A percentile compares a stretch with the other conserved stretches of the same genome.
Conservation (phyloP, 805 yeast species). For the Starmerella powellii region DNA sequence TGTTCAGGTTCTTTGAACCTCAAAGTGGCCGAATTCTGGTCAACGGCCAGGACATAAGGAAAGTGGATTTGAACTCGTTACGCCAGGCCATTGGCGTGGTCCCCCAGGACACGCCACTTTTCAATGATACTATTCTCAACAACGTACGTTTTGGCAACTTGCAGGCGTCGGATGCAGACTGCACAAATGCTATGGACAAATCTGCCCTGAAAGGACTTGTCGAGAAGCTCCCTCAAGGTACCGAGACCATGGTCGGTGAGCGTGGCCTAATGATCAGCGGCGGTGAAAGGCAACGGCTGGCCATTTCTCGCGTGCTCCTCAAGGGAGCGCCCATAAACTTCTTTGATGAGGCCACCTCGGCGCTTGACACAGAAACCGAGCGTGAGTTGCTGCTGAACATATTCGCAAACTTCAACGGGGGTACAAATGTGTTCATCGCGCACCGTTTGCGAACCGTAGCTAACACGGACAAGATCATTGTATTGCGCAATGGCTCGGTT, state of each 20-base stretch:
- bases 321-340: conserved; percentile 82
- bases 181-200: conserved; percentile 46
- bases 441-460: conserved; percentile 89
- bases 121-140: conserved; percentile 79
- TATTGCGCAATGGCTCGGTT: conserved; percentile 63
- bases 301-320: conserved; percentile 79
- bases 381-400: conserved; percentile 70
- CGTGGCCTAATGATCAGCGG: conserved; percentile 97
- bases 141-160: conserved; percentile 79
- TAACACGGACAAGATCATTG: conserved; percentile 85
- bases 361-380: conserved; percentile 93
- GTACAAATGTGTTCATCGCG: conserved; percentile 83
- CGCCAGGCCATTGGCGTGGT: conserved; percentile 76
- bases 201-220: conserved; percentile 61
- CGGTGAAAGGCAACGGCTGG: conserved; percentile 94
- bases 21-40: conserved; percentile 61
- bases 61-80: conserved; percentile 62
- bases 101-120: conserved; percentile 94
- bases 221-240: conserved; percentile 67
- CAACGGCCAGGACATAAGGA: conserved; percentile 78
- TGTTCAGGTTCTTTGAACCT: conserved; percentile 84
- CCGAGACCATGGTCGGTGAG: conserved; percentile 83
- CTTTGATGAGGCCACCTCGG: conserved; percentile 93
- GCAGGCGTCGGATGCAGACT: conserved; percentile 60
- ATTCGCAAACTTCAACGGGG: conserved; percentile 48